Evolutionary conservation across 2,329 filamentous ascomycete genomes (phyloP), one percentile per base, ranked within the genome.

Genomic region (Aspergillus sp.): DNA sequence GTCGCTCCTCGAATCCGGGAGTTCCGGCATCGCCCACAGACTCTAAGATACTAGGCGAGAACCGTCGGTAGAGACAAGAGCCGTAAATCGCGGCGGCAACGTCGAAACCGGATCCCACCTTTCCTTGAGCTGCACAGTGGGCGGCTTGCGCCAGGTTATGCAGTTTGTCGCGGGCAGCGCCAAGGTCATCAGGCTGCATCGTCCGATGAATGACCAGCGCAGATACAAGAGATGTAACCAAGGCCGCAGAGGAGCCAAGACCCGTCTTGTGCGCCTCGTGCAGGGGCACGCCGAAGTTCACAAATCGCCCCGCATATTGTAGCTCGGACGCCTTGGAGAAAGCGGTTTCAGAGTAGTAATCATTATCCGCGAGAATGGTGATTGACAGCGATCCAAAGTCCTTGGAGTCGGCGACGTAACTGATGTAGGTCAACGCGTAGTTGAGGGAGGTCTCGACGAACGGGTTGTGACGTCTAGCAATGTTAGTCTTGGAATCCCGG

Each of bases 111-210:
- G 90, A 95, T 53, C 95, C 95, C 18, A 99, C 88, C 77, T 99
- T 99, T 24, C 95, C 95, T 79, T 99, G 95, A 0, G 95, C 95
- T 1, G 94, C 92, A 73, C 94, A 97, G 79, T 99, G 95, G 4
- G 92, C 89, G 1, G 91, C 90, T 80, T 99, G 95, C 0, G 94
- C 90, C 54, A 99, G 87, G 77, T 98, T 98, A 80, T 99, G 95
- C 56, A 97, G 83, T 53, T 84, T 84, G 29, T 81, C 80, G 65
- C 82, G 82, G 54, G 87, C 85, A 0, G 77, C 65, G 0, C 82
- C 77, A 20, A 78, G 68, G 56, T 78, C 76, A 39, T 77, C 75
- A 2, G 76, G 73, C 52, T 77, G 76, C 64, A 78, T 72, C 9
- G 76, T 78, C 3, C 76, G 76, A 64, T 78, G 76, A 52, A 78